These are phyloP conservation scores for Cucurbita ficifolia DNA, from an alignment of 306 rosid species.

Conservation along the genomic window DNA sequence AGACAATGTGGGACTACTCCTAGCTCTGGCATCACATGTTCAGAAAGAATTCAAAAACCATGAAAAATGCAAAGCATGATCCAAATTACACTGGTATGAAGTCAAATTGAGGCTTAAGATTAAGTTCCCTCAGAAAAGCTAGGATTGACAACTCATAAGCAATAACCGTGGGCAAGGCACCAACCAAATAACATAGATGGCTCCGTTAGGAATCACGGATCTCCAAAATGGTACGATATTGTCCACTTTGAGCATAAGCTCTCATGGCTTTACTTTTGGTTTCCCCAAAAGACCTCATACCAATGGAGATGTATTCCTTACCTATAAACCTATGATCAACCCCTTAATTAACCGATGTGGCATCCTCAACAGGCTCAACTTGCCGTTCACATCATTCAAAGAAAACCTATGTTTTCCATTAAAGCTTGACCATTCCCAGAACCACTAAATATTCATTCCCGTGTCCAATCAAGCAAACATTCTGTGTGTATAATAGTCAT, in stretches of 20 bases:
- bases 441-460: neutral
- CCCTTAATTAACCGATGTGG: too few relatives aligned
- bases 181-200: neutral
- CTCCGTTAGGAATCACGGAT: too few relatives aligned
- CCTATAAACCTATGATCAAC: too few relatives aligned
- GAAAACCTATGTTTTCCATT: neutral
- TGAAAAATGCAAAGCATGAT: neutral
- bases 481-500: neutral
- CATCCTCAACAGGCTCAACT: neutral
- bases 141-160: neutral
- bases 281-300: too few relatives aligned
- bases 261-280: too few relatives aligned
- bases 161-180: neutral
- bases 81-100: neutral
- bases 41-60: neutral
- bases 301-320: too few relatives aligned
- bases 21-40: neutral
- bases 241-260: too few relatives aligned
- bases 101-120: neutral
- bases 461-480: neutral
- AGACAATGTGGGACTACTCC: too few relatives aligned
- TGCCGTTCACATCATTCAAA: neutral
- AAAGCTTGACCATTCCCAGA: neutral
- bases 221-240: too few relatives aligned
- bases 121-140: neutral